These are phyloP conservation scores for Eutrema yunnanense DNA, from an alignment of 345 rosid species.

Conservation along the genomic window DNA sequence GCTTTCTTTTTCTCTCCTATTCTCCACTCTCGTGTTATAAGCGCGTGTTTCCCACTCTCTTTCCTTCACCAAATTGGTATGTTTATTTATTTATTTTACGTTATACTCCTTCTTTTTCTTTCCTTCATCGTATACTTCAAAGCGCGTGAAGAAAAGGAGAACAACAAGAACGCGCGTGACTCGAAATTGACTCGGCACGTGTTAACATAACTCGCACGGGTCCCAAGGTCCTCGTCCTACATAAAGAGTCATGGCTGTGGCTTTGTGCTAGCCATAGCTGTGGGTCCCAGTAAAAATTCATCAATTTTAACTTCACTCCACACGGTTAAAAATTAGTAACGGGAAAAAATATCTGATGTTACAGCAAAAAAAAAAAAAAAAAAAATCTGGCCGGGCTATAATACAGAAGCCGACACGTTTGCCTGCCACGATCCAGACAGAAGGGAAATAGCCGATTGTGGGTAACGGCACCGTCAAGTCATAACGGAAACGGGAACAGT, in stretches of 20 bases:
- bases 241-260: slow-evolving; percentile 26
- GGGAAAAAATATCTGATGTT: neutral
- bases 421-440: slow-evolving; percentile 38
- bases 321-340: neutral
- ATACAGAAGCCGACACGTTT: slow-evolving; percentile 33
- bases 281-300: slow-evolving; percentile 9
- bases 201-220: slow-evolving; percentile 18
- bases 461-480: slow-evolving; percentile 23
- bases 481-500: slow-evolving; percentile 16
- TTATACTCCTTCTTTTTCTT: too few relatives aligned
- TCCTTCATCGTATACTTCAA: neutral
- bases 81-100: too few relatives aligned
- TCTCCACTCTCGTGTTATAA: neutral
- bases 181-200: slow-evolving; percentile 18
- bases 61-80: neutral
- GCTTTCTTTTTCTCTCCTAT: neutral
- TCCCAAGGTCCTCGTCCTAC: slow-evolving; percentile 16
- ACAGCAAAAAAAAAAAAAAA: neutral
- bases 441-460: slow-evolving; percentile 11
- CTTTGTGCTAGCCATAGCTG: slow-evolving; percentile 21
- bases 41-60: slow-evolving; percentile 9
- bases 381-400: slow-evolving; percentile 20
- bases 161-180: neutral
- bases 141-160: neutral
- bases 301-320: neutral